Evolutionary conservation across 208 protist genomes (phyloP).

Genomic region (Vickermania spadyakhi): DNA sequence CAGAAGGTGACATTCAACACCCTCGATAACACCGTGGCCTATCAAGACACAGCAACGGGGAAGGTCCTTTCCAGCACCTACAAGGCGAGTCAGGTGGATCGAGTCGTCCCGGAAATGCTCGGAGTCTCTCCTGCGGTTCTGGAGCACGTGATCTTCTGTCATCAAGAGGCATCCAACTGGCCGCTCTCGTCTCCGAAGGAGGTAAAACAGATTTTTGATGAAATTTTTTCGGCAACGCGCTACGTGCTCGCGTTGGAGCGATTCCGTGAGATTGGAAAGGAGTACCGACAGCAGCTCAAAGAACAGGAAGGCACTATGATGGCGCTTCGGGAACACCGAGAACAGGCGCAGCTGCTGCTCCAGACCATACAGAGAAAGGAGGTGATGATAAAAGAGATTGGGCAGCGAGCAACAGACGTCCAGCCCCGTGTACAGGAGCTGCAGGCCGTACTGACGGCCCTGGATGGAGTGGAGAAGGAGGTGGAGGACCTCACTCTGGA

Average conservation of each 20-base stretch:
- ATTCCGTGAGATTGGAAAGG: conserved; percentile 77
- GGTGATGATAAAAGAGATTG: conserved; percentile 23
- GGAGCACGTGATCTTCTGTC: conserved; percentile 97
- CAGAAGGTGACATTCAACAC: conserved; percentile 88
- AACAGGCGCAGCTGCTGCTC: conserved; percentile 58
- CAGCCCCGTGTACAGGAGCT: conserved; percentile 56
- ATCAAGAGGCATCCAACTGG: conserved; percentile 98
- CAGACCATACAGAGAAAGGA: conserved; percentile 56
- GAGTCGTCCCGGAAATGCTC: conserved; percentile 93
- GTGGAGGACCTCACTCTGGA: conserved; percentile 44
- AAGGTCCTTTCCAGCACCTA: conserved; percentile 78
- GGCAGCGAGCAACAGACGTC: conserved; percentile 23
- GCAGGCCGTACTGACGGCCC: conserved; percentile 25
- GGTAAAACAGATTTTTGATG: conserved; percentile 99
- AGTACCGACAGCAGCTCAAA: conserved; percentile 72
- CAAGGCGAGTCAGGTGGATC: conserved; percentile 93
- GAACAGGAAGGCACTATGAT: conserved; percentile 74
- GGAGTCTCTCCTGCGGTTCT: conserved; percentile 97
- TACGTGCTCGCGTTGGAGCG: conserved; percentile 89
- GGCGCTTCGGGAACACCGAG: conserved; percentile 67
- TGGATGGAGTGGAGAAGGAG: conserved; percentile 40
- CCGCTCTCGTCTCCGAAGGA: conserved; percentile 86
- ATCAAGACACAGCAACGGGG: conserved; percentile 77
- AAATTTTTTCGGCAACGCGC: conserved; percentile 96
- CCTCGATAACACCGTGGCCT: conserved; percentile 92